Evolutionary conservation across 148 eudicot genomes (phyloP).

Genomic region (Mesembryanthemum crystallinum): DNA sequence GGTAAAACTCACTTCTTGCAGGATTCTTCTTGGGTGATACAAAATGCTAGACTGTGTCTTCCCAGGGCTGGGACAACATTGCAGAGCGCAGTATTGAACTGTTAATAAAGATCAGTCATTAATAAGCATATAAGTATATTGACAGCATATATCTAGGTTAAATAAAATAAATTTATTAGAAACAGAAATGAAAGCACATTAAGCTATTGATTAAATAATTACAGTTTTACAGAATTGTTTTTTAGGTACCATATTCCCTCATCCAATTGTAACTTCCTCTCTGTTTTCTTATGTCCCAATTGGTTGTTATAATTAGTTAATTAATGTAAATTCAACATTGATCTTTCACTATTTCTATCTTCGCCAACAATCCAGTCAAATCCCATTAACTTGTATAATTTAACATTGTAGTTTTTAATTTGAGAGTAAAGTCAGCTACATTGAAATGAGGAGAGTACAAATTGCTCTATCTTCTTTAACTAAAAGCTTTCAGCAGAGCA

Average conservation of each 20-base stretch:
- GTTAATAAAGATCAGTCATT: neutral
- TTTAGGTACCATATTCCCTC: neutral
- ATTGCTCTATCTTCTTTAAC: neutral
- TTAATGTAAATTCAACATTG: neutral
- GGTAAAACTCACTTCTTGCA: slow-evolving; percentile 22
- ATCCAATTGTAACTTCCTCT: neutral
- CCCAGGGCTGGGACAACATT: neutral
- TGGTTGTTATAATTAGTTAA: neutral
- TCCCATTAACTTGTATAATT: neutral
- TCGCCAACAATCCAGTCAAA: neutral
- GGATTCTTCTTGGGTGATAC: slow-evolving; percentile 19
- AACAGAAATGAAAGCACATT: neutral
- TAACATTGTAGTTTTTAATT: too few relatives aligned
- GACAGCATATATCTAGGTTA: neutral
- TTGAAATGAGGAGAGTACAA: neutral
- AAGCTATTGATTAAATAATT: neutral
- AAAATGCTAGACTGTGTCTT: slow-evolving; percentile 11
- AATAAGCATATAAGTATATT: neutral
- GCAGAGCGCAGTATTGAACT: slow-evolving; percentile 23
- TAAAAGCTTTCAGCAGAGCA: neutral
- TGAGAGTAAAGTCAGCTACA: too few relatives aligned
- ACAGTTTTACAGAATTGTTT: neutral
- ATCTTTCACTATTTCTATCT: too few relatives aligned
- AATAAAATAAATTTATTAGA: neutral
- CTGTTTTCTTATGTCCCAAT: neutral